These are phyloP conservation scores for Lachancea cidri DNA, from an alignment of 805 yeast genomes.

Conservation along the genomic window DNA sequence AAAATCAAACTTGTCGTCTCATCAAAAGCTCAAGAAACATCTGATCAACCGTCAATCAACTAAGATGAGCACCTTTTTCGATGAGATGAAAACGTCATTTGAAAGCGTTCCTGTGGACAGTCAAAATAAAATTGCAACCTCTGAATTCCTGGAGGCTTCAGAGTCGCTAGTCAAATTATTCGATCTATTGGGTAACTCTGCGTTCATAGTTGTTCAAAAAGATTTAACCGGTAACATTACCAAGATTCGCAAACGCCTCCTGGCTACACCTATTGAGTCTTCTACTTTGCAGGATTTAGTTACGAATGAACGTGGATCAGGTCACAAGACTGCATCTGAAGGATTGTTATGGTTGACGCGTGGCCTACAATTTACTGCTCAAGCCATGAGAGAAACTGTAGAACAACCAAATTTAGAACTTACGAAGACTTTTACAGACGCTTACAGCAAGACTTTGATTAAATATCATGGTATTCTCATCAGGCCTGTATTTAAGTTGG, in stretches of 20 bases:
- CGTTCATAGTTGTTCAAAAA: slow-evolving; percentile 77
- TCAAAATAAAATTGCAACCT: slow-evolving; percentile 62
- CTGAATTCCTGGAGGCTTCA: slow-evolving; percentile 75
- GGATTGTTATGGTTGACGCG: slow-evolving; percentile 83
- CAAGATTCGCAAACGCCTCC: slow-evolving; percentile 63
- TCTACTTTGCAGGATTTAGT: slow-evolving; percentile 76
- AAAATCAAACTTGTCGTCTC: too few relatives aligned
- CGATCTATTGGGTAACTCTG: slow-evolving; percentile 76
- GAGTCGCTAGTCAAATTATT: slow-evolving; percentile 79
- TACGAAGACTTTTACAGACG: slow-evolving; percentile 71
- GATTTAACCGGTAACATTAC: slow-evolving; percentile 85
- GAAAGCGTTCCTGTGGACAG: slow-evolving; percentile 61
- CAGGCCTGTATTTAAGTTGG: slow-evolving; percentile 84
- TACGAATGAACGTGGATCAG: slow-evolving; percentile 59
- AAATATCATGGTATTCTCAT: slow-evolving; percentile 78
- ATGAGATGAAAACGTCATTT: slow-evolving; percentile 68
- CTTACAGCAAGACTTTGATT: slow-evolving; percentile 75
- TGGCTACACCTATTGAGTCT: slow-evolving; percentile 57
- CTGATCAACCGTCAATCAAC: not conserved
- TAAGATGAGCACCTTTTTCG: slow-evolving; percentile 71
- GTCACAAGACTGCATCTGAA: slow-evolving; percentile 76
- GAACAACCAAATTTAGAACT: slow-evolving; percentile 58
- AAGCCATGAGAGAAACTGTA: slow-evolving; percentile 77
- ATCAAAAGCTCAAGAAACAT: too few relatives aligned
- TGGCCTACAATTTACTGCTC: slow-evolving; percentile 88